phyloP scores from a whole-genome alignment of 495 filamentous ascomycete genomes.

The Parathielavia hyrcaniae region DNA sequence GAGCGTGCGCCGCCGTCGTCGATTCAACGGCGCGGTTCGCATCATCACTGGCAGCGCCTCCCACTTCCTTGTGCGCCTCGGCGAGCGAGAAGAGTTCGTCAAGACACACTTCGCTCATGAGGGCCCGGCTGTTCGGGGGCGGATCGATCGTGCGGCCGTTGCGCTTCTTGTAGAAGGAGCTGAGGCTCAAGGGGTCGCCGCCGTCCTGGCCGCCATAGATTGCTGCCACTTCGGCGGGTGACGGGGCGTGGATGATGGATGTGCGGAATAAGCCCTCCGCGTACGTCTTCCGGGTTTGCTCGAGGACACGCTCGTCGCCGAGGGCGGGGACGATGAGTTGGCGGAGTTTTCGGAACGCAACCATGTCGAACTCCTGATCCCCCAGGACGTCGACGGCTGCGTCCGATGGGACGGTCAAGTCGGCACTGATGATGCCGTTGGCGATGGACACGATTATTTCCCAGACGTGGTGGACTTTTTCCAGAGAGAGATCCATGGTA shows the following conservation, averaged over 20 bases:
- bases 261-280: slow-evolving; percentile 70
- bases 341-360: slow-evolving; percentile 61
- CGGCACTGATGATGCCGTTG: slow-evolving; percentile 54
- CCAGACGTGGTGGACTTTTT: slow-evolving; percentile 51
- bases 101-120: slow-evolving; percentile 73
- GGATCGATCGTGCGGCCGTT: slow-evolving; percentile 66
- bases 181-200: slow-evolving; percentile 48
- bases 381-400: slow-evolving; percentile 40
- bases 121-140: slow-evolving; percentile 54
- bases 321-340: slow-evolving; percentile 68
- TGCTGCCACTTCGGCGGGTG: slow-evolving; percentile 56
- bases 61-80: slow-evolving; percentile 28
- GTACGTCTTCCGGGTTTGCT: slow-evolving; percentile 63
- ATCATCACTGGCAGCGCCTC: neutral
- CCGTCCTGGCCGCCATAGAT: slow-evolving; percentile 31
- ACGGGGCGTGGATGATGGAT: slow-evolving; percentile 70
- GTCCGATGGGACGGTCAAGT: slow-evolving; percentile 40
- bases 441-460: slow-evolving; percentile 52
- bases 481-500: slow-evolving; percentile 45
- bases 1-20: slow-evolving; percentile 13
- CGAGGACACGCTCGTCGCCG: slow-evolving; percentile 56
- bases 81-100: slow-evolving; percentile 76
- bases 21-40: slow-evolving; percentile 1
- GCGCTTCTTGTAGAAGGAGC: slow-evolving; percentile 57
- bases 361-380: slow-evolving; percentile 76